Conservation (phyloP, 495 filamentous ascomycete genomes). For the Patellaria atrata region DNA sequence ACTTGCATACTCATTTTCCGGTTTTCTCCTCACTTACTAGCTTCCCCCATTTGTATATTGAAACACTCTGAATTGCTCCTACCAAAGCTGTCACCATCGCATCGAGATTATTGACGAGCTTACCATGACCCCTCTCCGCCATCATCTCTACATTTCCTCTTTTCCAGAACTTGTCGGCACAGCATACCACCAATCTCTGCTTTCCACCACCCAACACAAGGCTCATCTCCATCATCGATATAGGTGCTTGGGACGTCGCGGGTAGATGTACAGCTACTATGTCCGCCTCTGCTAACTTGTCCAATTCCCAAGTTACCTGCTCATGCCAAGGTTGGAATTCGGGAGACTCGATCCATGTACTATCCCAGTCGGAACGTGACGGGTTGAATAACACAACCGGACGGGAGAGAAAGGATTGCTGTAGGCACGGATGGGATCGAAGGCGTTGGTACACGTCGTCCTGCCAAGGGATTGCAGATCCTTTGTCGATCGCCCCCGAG, state of each 20-base stretch:
- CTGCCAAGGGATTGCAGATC: constrained; percentile 8
- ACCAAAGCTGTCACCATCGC: too few species aligned
- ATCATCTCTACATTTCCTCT: constrained; percentile 44
- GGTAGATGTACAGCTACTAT: constrained; percentile 41
- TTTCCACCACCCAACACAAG: constrained; percentile 32
- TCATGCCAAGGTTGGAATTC: constrained; percentile 32
- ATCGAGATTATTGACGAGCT: too few species aligned
- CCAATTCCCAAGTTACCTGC: constrained; percentile 48
- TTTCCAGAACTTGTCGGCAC: constrained; percentile 39
- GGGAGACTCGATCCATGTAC: constrained; percentile 37
- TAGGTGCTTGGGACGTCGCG: constrained; percentile 29
- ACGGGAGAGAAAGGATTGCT: constrained; percentile 8
- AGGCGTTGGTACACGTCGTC: constrained; percentile 4
- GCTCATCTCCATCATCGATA: constrained; percentile 39
- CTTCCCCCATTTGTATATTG: too few species aligned
- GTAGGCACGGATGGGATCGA: constrained; percentile 22
- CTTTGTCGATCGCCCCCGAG: constrained; percentile 10
- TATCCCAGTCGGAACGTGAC: constrained; percentile 39
- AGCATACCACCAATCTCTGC: constrained; percentile 36
- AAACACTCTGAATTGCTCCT: too few species aligned
- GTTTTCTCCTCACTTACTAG: too few species aligned
- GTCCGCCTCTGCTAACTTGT: constrained; percentile 37
- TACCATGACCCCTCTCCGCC: constrained; percentile 31
- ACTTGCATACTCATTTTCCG: too few species aligned
- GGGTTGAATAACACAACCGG: constrained; percentile 48